Evolutionary conservation across 495 filamentous ascomycete genomes (phyloP).

Genomic region (Daldinia bambusicola): DNA sequence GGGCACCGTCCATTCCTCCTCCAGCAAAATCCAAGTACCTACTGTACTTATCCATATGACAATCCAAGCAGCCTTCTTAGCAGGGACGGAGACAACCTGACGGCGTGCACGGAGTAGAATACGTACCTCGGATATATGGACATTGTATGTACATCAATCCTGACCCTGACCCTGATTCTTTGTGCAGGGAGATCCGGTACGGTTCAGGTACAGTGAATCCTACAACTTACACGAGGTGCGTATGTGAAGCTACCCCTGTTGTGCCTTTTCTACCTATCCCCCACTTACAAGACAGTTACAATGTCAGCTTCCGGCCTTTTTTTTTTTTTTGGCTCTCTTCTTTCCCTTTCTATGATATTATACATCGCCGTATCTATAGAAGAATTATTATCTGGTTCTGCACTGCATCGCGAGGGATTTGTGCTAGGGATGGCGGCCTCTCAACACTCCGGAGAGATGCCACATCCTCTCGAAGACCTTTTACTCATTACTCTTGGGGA

Average conservation of each 20-base stretch:
- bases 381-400: background rate
- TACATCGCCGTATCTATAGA: background rate
- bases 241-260: slow-evolving; percentile 2
- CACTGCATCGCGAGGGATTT: background rate
- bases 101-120: background rate
- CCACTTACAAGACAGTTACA: background rate
- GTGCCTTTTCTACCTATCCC: background rate
- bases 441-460: background rate
- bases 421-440: background rate
- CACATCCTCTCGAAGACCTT: background rate
- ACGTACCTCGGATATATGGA: background rate
- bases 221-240: background rate
- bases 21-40: background rate
- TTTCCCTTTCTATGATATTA: background rate
- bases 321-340: too few relatives aligned
- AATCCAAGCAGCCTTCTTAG: background rate
- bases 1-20: slow-evolving; percentile 5
- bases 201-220: background rate
- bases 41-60: background rate
- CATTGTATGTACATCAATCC: background rate
- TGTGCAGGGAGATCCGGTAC: background rate
- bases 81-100: background rate
- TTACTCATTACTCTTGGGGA: background rate
- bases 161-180: background rate
- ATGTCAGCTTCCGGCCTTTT: background rate